A percentile compares a stretch with the other conserved stretches of the same genome.
phyloP scores from a whole-genome alignment of 495 filamentous ascomycete species.

The Podospora anserina region DNA sequence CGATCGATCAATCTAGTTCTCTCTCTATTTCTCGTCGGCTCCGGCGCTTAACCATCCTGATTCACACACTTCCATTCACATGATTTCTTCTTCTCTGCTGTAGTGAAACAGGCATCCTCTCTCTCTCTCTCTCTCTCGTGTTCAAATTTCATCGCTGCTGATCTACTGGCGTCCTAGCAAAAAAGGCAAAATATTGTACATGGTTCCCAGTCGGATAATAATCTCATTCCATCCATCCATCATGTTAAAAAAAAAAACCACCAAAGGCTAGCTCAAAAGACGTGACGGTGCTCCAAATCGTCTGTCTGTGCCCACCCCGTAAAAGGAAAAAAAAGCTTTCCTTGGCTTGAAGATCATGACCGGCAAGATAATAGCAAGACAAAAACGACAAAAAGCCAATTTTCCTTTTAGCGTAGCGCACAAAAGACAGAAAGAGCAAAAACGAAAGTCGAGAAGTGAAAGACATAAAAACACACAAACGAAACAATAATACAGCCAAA shows the following conservation, averaged over 20 bases:
- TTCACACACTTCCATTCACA: background rate
- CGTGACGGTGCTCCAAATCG: background rate
- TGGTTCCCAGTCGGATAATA: background rate
- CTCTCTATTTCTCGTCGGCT: background rate
- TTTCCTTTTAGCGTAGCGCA: background rate
- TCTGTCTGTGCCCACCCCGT: background rate
- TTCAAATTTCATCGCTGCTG: too few relatives aligned
- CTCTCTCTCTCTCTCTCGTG: background rate
- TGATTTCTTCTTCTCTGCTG: too few relatives aligned
- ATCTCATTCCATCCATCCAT: background rate
- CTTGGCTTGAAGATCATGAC: background rate
- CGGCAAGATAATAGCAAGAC: background rate
- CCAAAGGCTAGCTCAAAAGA: background rate
- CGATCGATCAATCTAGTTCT: background rate
- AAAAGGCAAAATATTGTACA: background rate
- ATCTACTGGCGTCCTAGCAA: background rate
- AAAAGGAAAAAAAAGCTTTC: background rate
- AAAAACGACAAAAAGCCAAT: background rate
- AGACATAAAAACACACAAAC: background rate
- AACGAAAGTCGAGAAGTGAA: constrained; percentile 10
- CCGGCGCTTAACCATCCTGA: background rate
- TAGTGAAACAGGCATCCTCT: background rate
- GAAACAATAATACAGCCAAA: background rate
- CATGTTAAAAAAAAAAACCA: background rate
- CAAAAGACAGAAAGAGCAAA: background rate